phyloP scores from a whole-genome alignment of 345 rosid genomes.

The Kandelia obovata region DNA sequence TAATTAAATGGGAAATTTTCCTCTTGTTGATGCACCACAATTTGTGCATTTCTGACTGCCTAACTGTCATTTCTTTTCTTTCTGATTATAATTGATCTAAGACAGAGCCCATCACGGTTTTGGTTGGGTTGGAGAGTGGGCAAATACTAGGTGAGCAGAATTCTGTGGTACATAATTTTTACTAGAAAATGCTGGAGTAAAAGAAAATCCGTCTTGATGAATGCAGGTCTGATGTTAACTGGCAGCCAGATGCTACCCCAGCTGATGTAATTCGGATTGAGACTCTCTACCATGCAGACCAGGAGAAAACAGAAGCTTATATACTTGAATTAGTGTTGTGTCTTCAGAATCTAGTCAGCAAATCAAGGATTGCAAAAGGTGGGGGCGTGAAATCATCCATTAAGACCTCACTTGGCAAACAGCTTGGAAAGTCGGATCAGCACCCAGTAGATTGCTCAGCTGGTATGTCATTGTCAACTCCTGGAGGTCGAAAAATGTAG shows the following conservation, averaged over 20 bases:
- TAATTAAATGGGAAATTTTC: constrained; percentile 12
- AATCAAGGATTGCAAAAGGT: constrained; percentile 30
- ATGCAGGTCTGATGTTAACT: constrained; percentile 54
- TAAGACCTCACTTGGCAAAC: constrained; percentile 6
- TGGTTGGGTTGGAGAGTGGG: constrained; percentile 42
- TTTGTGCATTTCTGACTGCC: not conserved
- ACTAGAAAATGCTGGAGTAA: not conserved
- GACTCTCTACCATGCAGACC: constrained; percentile 84
- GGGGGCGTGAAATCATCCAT: constrained; percentile 16
- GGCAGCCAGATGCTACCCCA: constrained; percentile 39
- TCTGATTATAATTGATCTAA: not conserved
- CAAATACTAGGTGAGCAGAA: constrained; percentile 22
- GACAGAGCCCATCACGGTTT: constrained; percentile 34
- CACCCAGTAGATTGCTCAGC: constrained; percentile 21
- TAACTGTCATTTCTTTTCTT: not conserved
- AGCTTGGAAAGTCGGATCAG: constrained; percentile 19
- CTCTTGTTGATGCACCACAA: not conserved
- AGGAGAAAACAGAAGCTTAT: constrained; percentile 68
- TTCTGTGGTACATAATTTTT: not conserved
- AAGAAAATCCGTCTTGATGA: constrained; percentile 5
- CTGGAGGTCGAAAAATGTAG: constrained; percentile 40
- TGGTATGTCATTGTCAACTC: constrained; percentile 21
- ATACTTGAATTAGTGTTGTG: constrained; percentile 76
- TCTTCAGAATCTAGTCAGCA: constrained; percentile 72
- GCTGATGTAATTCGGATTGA: constrained; percentile 64